These are phyloP conservation scores for Kregervanrija delftensis DNA, from an alignment of 805 yeast species.

Conservation along the genomic window DNA sequence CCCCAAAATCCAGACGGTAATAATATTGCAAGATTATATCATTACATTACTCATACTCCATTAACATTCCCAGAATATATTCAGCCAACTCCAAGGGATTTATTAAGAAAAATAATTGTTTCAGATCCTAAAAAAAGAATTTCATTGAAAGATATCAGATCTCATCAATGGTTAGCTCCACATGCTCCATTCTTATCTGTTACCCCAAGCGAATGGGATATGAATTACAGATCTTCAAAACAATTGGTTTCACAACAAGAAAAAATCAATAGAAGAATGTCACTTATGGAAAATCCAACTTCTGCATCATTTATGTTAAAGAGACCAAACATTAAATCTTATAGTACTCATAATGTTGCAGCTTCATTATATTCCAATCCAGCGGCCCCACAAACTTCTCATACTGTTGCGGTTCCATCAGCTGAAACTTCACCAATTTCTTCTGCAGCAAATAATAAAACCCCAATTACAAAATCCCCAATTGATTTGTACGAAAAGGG, in stretches of 20 bases:
- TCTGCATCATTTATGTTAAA: slow-evolving; percentile 33
- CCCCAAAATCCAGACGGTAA: slow-evolving; percentile 95
- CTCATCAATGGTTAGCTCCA: slow-evolving; percentile 85
- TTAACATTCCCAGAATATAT: slow-evolving; percentile 93
- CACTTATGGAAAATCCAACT: slow-evolving; percentile 38
- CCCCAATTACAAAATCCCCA: slow-evolving; percentile 1
- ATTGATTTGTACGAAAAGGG: slow-evolving; percentile 1
- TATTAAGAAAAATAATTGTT: slow-evolving; percentile 75
- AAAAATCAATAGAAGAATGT: slow-evolving; percentile 30
- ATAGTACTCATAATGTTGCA: slow-evolving; percentile 32
- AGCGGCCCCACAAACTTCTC: slow-evolving; percentile 62
- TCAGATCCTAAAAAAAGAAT: slow-evolving; percentile 79
- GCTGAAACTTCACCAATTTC: slow-evolving; percentile 21
- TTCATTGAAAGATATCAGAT: slow-evolving; percentile 57
- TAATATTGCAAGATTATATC: slow-evolving; percentile 83
- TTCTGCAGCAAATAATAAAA: slow-evolving; percentile 17
- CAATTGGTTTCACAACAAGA: slow-evolving; percentile 16
- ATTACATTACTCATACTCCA: slow-evolving; percentile 85
- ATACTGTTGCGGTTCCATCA: slow-evolving; percentile 26
- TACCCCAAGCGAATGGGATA: slow-evolving; percentile 89
- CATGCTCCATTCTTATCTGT: slow-evolving; percentile 77
- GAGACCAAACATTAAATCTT: slow-evolving; percentile 27
- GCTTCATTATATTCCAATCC: slow-evolving; percentile 42
- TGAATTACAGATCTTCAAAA: slow-evolving; percentile 38
- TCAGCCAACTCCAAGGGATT: slow-evolving; percentile 84